phyloP scores from a whole-genome alignment of 176 grass and related monocot species.

The Tillandsia fasciculata region DNA sequence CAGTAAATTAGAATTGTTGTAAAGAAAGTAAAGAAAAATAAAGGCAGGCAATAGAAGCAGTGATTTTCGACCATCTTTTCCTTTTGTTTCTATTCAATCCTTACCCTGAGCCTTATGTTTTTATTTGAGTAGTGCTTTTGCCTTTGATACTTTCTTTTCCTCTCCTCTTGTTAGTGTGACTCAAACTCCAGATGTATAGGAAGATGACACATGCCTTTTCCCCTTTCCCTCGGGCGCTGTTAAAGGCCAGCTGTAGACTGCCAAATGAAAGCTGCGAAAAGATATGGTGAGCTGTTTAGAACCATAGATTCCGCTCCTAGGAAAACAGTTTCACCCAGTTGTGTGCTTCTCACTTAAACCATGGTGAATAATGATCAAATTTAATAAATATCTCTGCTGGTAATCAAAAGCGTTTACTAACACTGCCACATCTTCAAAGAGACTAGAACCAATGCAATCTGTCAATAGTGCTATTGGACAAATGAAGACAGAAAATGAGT shows the following conservation, averaged over 20 bases:
- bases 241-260: conserved; percentile 32
- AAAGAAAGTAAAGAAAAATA: conserved; percentile 50
- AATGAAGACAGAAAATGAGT: too few relatives aligned
- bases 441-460: too few relatives aligned
- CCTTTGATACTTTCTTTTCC: conserved; percentile 42
- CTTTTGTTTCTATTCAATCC: conserved; percentile 29
- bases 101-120: conserved; percentile 40
- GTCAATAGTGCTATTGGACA: too few relatives aligned
- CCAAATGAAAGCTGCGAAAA: conserved; percentile 20
- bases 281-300: conserved; percentile 21
- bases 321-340: conserved; percentile 74
- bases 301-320: conserved; percentile 90
- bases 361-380: too few relatives aligned
- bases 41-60: conserved; percentile 48
- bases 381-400: too few relatives aligned
- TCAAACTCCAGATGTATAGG: conserved; percentile 19
- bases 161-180: conserved; percentile 27
- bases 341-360: too few relatives aligned
- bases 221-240: conserved; percentile 76
- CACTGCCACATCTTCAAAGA: too few relatives aligned
- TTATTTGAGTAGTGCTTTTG: conserved; percentile 80
- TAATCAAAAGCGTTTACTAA: too few relatives aligned
- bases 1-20: conserved; percentile 38
- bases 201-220: conserved; percentile 34
- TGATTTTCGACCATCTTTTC: conserved; percentile 49